Base-by-base conservation (phyloP, 169 alveolate genomes). In the Plasmodium sp. region DNA sequence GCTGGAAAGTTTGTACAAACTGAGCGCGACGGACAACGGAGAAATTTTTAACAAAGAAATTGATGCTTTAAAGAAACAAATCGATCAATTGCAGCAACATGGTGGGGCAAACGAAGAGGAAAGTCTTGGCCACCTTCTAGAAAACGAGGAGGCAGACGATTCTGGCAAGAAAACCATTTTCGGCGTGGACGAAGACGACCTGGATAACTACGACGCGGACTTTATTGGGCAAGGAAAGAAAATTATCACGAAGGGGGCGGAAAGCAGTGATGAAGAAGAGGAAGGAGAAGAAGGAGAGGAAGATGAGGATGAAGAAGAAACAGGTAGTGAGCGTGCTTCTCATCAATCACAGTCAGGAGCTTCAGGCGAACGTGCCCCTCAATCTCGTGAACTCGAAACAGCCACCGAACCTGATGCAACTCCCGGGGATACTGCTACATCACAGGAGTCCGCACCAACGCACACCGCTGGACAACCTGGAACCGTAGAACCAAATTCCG, bases 11-110 rank as follows among this genome's bases (percentile, higher is more conserved):
- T 18, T 82, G 41, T 4, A 48, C 22, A 82, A 82, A 27, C 39
- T 41, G 10, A 12, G 62, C 16, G 39, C 82, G 31, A 39, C 74
- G 5, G 22, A 84, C n/a, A 12, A 34, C 48, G 7, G 18, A 2
- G 92, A 84, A 10, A 14, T 7, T 27, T 41, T 58, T 5, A 39
- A 43, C n/a, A 72, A 67, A 41, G 56, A 84, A 71, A 22, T 41
- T 41, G 72, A 84, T 31, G 5, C 18, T 5, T 71, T 84, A 31
- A 84, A 84, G 74, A 84, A 84, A 12, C 71, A 84, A 33, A 62
- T 84, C 43, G 75, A 84, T 6, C 33, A 84, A 16, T 16, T 71
- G 43, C 71, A 84, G 4, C 72, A 71, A n/a, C 31, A 71, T 2
- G 36, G 71, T 7, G 27, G 27, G 14, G 27, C 1, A 22, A 27